Percentiles rank a stretch among this genome's conserved stretches.
Evolutionary conservation across 2,329 filamentous ascomycete species (phyloP).

Genomic region (Tolypocladium tundrense): DNA sequence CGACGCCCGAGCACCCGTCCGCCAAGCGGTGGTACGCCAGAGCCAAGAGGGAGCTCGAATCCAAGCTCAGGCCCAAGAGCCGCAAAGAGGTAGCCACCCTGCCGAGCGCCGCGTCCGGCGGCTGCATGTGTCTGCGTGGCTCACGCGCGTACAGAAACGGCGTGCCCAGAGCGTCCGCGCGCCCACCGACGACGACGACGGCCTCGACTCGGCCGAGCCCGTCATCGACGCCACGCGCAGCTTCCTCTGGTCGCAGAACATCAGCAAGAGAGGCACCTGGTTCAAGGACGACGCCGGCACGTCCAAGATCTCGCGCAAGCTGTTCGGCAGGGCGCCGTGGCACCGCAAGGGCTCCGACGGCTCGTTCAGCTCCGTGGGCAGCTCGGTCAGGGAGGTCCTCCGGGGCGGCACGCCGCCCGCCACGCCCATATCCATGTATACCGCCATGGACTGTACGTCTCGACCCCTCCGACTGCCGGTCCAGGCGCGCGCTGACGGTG

Average conservation of each 20-base stretch:
- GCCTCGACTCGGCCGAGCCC: conserved; percentile 4
- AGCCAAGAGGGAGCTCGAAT: conserved; percentile 13
- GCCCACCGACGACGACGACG: conserved; percentile 4
- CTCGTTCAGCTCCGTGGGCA: conserved; percentile 28
- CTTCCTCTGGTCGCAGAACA: conserved; percentile 8
- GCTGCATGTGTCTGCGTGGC: background rate
- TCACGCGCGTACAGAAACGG: background rate
- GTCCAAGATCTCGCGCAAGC: conserved; percentile 19
- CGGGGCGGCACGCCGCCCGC: conserved; percentile 23
- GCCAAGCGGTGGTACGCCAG: conserved; percentile 8
- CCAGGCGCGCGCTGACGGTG: background rate
- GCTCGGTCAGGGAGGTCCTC: conserved; percentile 29
- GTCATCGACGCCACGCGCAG: conserved; percentile 7
- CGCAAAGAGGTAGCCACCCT: conserved; percentile 7
- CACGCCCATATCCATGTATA: conserved; percentile 12
- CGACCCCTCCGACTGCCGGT: too few species aligned
- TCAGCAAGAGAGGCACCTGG: conserved; percentile 14
- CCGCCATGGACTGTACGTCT: conserved; percentile 3
- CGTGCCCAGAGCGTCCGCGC: background rate
- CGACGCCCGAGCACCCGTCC: background rate
- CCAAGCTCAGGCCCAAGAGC: conserved; percentile 8
- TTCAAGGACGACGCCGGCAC: conserved; percentile 21
- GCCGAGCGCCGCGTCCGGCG: background rate
- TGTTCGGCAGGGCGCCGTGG: conserved; percentile 32
- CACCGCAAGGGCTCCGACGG: conserved; percentile 26